These are phyloP conservation scores for Papiliotrema fonsecae DNA, from an alignment of 1,284 basidiomycete genomes.

Conservation along the genomic window DNA sequence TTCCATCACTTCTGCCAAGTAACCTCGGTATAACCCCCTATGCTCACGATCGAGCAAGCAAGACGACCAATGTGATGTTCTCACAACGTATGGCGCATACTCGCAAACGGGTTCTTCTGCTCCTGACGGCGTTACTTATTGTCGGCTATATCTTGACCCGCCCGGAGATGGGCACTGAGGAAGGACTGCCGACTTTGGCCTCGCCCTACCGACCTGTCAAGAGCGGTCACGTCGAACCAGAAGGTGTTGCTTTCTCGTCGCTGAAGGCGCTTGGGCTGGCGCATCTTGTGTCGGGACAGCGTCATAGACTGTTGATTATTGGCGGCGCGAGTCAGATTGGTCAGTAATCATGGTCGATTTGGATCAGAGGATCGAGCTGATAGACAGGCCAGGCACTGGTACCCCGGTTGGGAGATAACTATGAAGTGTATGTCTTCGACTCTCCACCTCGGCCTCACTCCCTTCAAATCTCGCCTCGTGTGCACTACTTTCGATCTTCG, in stretches of 20 bases:
- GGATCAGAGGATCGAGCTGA: conserved; percentile 2
- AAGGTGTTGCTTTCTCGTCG: background rate
- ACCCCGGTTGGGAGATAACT: conserved; percentile 17
- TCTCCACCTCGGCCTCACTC: conserved; percentile 17
- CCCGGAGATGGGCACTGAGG: too few species aligned
- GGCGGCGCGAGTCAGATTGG: conserved; percentile 42
- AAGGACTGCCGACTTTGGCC: too few species aligned
- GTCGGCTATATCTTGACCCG: too few species aligned
- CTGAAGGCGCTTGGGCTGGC: conserved; percentile 7
- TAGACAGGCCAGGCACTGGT: conserved; percentile 29
- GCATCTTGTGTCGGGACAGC: conserved; percentile 11
- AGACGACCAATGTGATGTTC: too few species aligned
- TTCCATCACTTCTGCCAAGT: too few species aligned
- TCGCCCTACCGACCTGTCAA: too few species aligned
- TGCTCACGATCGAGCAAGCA: too few species aligned
- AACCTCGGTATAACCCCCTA: too few species aligned
- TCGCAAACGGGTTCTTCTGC: too few species aligned
- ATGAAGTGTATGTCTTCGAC: conserved; percentile 34
- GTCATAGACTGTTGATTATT: conserved; percentile 33
- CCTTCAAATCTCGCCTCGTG: conserved; percentile 14
- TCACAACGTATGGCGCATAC: too few species aligned
- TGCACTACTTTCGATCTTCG: conserved; percentile 19
- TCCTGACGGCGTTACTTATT: too few species aligned
- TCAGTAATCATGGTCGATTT: conserved; percentile 11
- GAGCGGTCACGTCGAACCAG: too few species aligned